Evolutionary conservation across 257 asterid species (phyloP), one percentile per base, ranked within the genome.

Genomic region (Plantago major): DNA sequence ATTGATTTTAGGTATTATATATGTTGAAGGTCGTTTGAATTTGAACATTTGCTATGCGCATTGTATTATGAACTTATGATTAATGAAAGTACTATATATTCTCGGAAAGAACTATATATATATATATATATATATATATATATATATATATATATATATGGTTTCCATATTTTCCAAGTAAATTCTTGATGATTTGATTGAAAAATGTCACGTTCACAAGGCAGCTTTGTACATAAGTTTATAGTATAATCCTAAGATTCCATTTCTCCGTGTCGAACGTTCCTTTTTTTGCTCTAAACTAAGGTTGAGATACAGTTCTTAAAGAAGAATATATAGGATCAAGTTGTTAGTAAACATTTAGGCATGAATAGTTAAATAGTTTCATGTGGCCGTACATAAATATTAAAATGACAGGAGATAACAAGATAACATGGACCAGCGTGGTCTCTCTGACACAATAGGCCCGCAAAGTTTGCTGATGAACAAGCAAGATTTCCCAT

Each of bases 381-480:
- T 38, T 52, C 38, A 52, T 18, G 57, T 42, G 38, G 13, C n/a
- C 10, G 17, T 16, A 57, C 11, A 28, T 46, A 43, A 28, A 65
- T 68, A 74, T 49, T 28, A 16, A 44, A 67, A 58, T 46, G 77
- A 60, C 42, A 70, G n/a, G 67, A 73, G 64, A 66, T 73, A 66
- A 67, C 62, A 73, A 40, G 74, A 74, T 68, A 80, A 83, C 82
- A 69, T 83, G 89, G 82, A 79, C 61, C 63, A 75, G 85, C 74
- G 82, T 73, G 82, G 65, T 81, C 17, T 63, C 67, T 61, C 63
- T 71, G 78, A 69, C 84, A 74, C 83, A 63, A 76, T 57, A 70
- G 89, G 82, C 84, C 86, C 82, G 67, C 75, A 46, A 63, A 60
- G 77, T 40, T 64, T 71, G 81, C 17, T 72, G 67, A 69, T 67